Base-by-base conservation (phyloP, 805 yeast species). In the Monosporozyma aerobia region DNA sequence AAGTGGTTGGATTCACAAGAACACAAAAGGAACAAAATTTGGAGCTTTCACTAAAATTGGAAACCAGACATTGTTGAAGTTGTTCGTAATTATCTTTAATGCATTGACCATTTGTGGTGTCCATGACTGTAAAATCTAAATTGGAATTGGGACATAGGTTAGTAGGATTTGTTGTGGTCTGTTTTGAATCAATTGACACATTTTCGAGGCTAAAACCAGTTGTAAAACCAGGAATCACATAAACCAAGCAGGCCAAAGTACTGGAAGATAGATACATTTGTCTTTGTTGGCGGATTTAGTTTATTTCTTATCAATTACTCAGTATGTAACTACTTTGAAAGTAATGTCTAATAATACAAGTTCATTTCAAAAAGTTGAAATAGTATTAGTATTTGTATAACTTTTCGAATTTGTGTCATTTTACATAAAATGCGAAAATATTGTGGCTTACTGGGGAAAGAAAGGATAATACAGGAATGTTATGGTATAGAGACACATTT, bases 21-120 rank as follows among this genome's bases (percentile, higher is more conserved):
- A 60, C 53, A 50, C 65, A 62, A 5, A 54, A 47, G 5, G 43
- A 33, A 51, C 65, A 62, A 35, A 51, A 53, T 9, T 54, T 47
- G 9, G 30, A 33, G 4, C 25, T 22, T 22, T 37, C 30, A 30
- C 35, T 29, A 29, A 30, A 47, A 35, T 47, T 30, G 2, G 40
- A 33, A 5, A 23, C 22, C 33, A 33, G 16, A 43, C 45, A 43
- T 13, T 23, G n/a, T 43, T 43, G 45, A 19, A 43, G n/a, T 10
- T 22, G 16, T 10, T 43, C 30, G n/a, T 43, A 43, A 23, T 43
- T 43, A 9, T 43, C 45, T 43, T 43, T 43, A 23, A 43, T 23
- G 14, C 45, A 43, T 43, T 43, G 30, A 19, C 10, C 27, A 40
- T 22, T 40, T 10, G 29, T 13, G 7, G 45, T 22, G n/a, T 43